phyloP scores from a whole-genome alignment of 257 asterid genomes.

The Gardenia jasminoides region DNA sequence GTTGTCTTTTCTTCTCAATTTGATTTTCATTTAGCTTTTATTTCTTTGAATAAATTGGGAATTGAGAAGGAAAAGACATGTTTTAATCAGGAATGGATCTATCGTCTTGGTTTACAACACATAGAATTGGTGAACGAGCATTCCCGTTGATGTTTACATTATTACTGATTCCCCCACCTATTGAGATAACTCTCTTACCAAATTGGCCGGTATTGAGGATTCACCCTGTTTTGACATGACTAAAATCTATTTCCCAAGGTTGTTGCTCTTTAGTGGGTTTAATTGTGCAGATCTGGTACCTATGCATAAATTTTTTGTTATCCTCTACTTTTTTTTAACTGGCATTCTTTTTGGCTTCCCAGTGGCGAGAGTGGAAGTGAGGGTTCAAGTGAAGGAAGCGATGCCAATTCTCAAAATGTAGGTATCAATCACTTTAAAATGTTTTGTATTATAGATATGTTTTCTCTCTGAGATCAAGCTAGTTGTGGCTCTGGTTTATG shows the following conservation, averaged over 20 bases:
- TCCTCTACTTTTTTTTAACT: conserved; percentile 9
- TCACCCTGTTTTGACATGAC: background rate
- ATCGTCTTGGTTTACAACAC: background rate
- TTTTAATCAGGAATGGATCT: background rate
- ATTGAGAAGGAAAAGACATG: background rate
- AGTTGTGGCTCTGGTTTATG: no score
- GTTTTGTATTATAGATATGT: background rate
- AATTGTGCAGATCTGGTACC: background rate
- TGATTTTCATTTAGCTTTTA: background rate
- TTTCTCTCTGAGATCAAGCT: no score
- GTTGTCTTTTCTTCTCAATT: background rate
- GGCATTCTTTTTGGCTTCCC: conserved; percentile 32
- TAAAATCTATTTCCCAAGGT: conserved; percentile 1
- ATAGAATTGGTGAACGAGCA: background rate
- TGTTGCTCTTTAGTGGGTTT: background rate
- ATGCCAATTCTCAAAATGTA: conserved; percentile 79
- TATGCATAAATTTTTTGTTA: background rate
- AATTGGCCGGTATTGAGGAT: background rate
- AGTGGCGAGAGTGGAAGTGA: conserved; percentile 90
- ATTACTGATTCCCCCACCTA: background rate
- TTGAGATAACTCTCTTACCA: background rate
- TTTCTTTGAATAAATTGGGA: background rate
- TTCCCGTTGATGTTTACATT: background rate
- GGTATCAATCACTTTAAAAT: conserved; percentile 28
- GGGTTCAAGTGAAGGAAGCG: conserved; percentile 90